Base-by-base conservation (phyloP, 1,139 yeast genomes). In the Eremothecium sinecaudum region DNA sequence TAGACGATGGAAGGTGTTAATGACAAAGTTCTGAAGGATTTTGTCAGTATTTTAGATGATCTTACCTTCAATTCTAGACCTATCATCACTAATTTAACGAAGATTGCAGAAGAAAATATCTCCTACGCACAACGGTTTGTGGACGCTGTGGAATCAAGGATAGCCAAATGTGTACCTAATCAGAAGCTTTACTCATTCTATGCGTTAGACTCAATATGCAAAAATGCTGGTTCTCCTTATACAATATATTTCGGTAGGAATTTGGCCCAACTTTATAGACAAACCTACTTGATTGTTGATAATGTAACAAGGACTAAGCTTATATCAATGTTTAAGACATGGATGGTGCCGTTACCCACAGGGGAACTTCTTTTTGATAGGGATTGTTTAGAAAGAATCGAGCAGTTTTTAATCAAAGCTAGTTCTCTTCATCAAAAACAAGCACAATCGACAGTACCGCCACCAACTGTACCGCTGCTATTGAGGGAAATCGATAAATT, bases 51-150 rank as follows among this genome's bases (percentile, higher is more conserved):
- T 18, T 43, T 90, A 35, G 68, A 71, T 29, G 94, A 83, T 43
- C 66, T 90, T 45, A 84, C 94, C 6, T 79, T 80, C 62, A 87
- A 86, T 58, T 83, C 95, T 5, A 70, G 87, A 40, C 96, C 96
- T 10, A 81, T 87, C 36, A 90, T 90, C 45, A 79, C 81, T 34
- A 79, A 75, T 33, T 68, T 87, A 47, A 90, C 98, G n/a, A 68
- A 73, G 32, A 73, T 86, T 37, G 97, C 98, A 8, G 80, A 74
- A 47, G 97, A 90, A 51, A 83, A 83, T 54, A 68, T 75, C 19
- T 70, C 71, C 33, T 74, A 71, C 35, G 95, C 97, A 4, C 75
- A 75, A 40, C 82, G 79, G 34, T 82, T 90, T 37, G 73, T 81
- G 25, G 73, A 72, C 40, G 82, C 86, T 17, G 72, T 90, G 34